Conservation (phyloP, 352 stramenopile species). For the Phytopythium boreale region DNA sequence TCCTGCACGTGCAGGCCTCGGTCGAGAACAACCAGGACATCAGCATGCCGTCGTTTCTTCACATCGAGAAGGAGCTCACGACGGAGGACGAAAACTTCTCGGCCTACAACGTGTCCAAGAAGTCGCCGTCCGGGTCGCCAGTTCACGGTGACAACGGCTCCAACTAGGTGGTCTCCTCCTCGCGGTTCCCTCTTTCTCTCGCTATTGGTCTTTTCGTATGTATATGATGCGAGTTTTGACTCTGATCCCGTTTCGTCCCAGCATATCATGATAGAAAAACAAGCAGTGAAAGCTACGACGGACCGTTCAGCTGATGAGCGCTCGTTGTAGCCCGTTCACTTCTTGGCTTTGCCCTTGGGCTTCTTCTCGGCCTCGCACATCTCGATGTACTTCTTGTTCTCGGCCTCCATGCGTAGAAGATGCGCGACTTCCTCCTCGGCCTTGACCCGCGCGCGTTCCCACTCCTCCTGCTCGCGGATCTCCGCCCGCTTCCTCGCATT, state of each 20-base stretch:
- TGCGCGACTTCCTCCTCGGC: conserved; percentile 47
- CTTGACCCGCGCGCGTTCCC: conserved; percentile 32
- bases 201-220: not conserved
- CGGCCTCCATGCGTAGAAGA: conserved; percentile 44
- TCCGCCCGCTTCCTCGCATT: conserved; percentile 49
- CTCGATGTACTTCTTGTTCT: conserved; percentile 56
- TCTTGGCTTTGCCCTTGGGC: conserved; percentile 57
- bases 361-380: conserved; percentile 41
- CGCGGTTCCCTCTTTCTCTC: not conserved
- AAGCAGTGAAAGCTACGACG: not conserved
- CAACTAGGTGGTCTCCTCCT: not conserved
- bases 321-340: conserved; percentile 15
- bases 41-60: conserved; percentile 69
- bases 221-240: conserved; percentile 4
- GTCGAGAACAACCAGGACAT: conserved; percentile 53
- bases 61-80: conserved; percentile 63
- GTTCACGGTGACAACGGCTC: not conserved
- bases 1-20: conserved; percentile 78
- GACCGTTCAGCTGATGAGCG: not conserved
- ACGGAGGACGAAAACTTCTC: conserved; percentile 62
- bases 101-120: conserved; percentile 81
- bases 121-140: conserved; percentile 13
- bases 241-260: not conserved
- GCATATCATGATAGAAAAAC: conserved; percentile 6
- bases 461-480: conserved; percentile 43